Evolutionary conservation across 1,284 basidiomycete species (phyloP), one percentile per base, ranked within the genome.

Genomic region (Sphaerobolus stellatus): DNA sequence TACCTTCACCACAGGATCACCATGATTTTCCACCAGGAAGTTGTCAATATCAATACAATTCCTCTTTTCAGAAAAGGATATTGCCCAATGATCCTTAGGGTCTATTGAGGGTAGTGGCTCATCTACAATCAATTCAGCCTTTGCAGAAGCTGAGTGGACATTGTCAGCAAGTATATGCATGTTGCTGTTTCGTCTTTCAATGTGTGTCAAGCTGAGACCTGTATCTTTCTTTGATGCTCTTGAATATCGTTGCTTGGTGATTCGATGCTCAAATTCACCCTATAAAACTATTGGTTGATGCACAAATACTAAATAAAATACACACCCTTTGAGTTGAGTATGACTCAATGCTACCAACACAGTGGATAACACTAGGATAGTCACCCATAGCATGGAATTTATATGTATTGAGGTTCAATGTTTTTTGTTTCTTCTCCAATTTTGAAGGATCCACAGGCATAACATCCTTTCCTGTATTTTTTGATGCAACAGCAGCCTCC

Each of bases 311-410:
- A 59, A 5, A 11, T 44, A 22, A 18, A 9, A 27, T 25, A 61
- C 68, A 27, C 50, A 75, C 73, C 11, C 59, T 56, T 31, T 73
- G 67, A 0, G 68, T 72, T 0, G 64, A 63, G 29, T 65, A 71
- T n/a, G 60, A 67, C 36, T 76, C 74, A 1, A 68, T 71, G 1
- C 71, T 73, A 0, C 73, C 71, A 41, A 62, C 64, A 2, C 27
- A 48, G 6, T 53, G 44, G 9, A 77, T 73, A 0, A 62, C 55
- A 1, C 18, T 33, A 0, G 64, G 48, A 53, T 73, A 73, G 49
- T 75, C 65, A 0, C 66, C 64, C 0, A 75, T 57, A 0, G 58
- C 47, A 52, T 75, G 73, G 0, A 66, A 52, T 48, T 77, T 76
- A 53, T 25, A 71, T 48, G 44, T 70, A 72, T 27, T 71, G 59